Conservation (phyloP, 2,329 filamentous ascomycete genomes). For the Neoscytalidium dimidiatum region DNA sequence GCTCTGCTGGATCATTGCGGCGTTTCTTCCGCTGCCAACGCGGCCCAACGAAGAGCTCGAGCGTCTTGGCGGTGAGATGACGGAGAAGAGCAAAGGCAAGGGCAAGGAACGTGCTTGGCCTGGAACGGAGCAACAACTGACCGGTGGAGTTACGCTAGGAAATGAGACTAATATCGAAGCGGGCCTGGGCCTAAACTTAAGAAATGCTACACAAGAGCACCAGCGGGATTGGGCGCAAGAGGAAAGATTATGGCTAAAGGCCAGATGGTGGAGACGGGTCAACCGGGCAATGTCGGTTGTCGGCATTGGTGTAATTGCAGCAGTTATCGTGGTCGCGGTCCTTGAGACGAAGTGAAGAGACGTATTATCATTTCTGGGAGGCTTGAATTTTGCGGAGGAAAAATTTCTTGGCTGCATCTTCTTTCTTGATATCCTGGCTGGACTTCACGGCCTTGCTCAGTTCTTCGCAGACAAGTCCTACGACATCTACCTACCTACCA, state of each 20-base stretch:
- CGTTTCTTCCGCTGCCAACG: conserved; percentile 5
- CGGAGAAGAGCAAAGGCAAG: not conserved
- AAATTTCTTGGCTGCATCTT: not conserved
- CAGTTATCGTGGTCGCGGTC: conserved; percentile 9
- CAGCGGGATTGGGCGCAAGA: conserved; percentile 9
- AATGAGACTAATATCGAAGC: conserved; percentile 13
- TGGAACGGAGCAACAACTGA: not conserved
- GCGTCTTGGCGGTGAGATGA: not conserved
- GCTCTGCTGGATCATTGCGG: conserved; percentile 16
- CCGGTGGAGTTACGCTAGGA: not conserved
- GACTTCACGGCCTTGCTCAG: not conserved
- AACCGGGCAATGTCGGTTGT: conserved; percentile 10
- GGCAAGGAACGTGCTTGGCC: not conserved
- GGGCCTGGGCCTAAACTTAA: not conserved
- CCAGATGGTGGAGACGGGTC: conserved; percentile 14
- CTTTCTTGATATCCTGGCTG: conserved; percentile 16
- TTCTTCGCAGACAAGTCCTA: conserved; percentile 2
- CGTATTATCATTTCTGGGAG: not conserved
- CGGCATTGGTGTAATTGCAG: conserved; percentile 7
- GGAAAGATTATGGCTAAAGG: conserved; percentile 7
- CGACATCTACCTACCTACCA: conserved; percentile 7
- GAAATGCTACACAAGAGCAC: not conserved
- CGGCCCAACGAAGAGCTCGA: conserved; percentile 2
- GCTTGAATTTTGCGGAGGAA: not conserved
- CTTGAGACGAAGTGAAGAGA: conserved; percentile 3